Evolutionary conservation across 306 rosid genomes (phyloP).

Genomic region (Styphnolobium japonicum): DNA sequence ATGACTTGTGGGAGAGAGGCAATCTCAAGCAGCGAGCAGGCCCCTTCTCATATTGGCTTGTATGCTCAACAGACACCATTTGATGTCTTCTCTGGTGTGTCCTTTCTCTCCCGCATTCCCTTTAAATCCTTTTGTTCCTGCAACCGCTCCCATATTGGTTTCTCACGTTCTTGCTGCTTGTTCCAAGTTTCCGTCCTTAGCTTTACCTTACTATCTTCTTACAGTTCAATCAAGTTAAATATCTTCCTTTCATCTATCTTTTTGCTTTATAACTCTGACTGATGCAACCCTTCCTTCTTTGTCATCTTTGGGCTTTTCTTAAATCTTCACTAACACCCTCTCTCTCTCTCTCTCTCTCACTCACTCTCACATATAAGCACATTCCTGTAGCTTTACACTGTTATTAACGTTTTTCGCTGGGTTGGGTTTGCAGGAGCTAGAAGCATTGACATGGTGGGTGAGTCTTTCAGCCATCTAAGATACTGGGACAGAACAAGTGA

Average conservation of each 20-base stretch:
- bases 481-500: constrained; percentile 36
- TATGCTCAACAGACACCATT: constrained; percentile 44
- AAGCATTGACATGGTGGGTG: constrained; percentile 30
- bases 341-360: neutral
- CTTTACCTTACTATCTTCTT: neutral
- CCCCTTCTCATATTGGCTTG: constrained; percentile 26
- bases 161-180: neutral
- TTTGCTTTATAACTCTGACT: neutral
- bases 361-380: neutral
- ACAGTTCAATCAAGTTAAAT: neutral
- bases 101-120: neutral
- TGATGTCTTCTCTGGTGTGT: constrained; percentile 60
- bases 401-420: neutral
- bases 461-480: constrained; percentile 21
- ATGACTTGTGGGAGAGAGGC: constrained; percentile 41
- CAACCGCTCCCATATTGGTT: neutral
- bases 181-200: constrained; percentile 6
- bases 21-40: constrained; percentile 24
- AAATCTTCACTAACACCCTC: no score
- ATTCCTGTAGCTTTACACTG: neutral
- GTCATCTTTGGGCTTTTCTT: neutral
- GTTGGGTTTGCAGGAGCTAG: constrained; percentile 36
- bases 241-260: neutral
- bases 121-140: neutral
- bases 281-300: neutral